phyloP scores from a whole-genome alignment of 2,329 filamentous ascomycete genomes.

The Sclerotinia nivalis region DNA sequence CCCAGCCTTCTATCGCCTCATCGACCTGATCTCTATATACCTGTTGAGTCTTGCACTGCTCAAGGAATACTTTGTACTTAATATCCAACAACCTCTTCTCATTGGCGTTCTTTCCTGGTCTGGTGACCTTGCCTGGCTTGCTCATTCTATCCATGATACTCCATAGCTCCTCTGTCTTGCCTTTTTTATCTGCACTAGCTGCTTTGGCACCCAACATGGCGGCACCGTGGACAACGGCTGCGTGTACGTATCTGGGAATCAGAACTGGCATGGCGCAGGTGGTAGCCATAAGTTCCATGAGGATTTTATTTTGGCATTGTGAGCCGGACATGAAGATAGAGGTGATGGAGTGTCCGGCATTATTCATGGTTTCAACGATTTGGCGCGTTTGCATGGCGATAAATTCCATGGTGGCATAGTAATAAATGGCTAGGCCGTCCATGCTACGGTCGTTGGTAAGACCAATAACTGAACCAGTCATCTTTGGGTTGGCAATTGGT shows the following conservation, averaged over 20 bases:
- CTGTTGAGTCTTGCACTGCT: conserved; percentile 86
- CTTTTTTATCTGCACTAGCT: conserved; percentile 75
- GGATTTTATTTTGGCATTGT: conserved; percentile 91
- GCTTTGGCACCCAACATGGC: conserved; percentile 98
- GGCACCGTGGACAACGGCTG: conserved; percentile 95
- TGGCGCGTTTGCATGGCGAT: conserved; percentile 96
- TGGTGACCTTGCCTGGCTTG: conserved; percentile 83
- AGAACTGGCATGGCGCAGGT: conserved; percentile 90
- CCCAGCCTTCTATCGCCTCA: conserved; percentile 52
- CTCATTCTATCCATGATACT: conserved; percentile 97
- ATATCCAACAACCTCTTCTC: conserved; percentile 80
- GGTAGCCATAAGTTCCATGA: conserved; percentile 90
- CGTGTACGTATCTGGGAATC: conserved; percentile 90
- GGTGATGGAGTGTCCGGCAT: conserved; percentile 78
- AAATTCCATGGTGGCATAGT: conserved; percentile 97
- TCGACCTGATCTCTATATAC: conserved; percentile 79
- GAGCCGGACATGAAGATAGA: conserved; percentile 99
- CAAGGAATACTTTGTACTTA: conserved; percentile 95
- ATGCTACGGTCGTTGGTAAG: conserved; percentile 83
- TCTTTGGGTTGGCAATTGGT: conserved; percentile 86
- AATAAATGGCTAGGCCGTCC: conserved; percentile 85
- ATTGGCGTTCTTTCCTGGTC: conserved; percentile 67
- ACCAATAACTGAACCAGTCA: conserved; percentile 88
- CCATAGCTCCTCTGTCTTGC: conserved; percentile 86
- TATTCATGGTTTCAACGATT: conserved; percentile 94